A percentile compares a stretch with the other conserved stretches of the same genome.
Evolutionary conservation across 257 asterid genomes (phyloP).

Genomic region (Ilex asprella): DNA sequence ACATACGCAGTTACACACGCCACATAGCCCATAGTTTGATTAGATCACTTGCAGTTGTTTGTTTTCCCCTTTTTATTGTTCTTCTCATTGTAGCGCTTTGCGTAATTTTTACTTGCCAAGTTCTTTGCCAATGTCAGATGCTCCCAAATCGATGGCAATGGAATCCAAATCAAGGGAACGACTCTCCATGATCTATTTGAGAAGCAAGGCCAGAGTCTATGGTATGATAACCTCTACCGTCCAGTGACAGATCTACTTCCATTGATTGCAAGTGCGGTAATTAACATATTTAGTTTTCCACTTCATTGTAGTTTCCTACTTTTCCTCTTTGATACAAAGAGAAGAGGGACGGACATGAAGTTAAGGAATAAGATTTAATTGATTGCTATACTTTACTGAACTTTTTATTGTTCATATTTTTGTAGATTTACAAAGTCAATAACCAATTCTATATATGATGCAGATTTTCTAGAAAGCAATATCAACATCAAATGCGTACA

Average conservation of each 20-base stretch:
- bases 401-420: too few species aligned
- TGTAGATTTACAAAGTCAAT: too few species aligned
- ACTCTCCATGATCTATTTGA: conserved; percentile 94
- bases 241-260: conserved; percentile 98
- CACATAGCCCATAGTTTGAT: too few species aligned
- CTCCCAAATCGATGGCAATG: conserved; percentile 71
- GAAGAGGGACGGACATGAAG: neutral
- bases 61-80: neutral
- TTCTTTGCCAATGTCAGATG: conserved; percentile 58
- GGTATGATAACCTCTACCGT: conserved; percentile 95
- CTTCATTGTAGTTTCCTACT: too few species aligned
- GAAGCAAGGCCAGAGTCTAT: conserved; percentile 95
- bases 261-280: conserved; percentile 86
- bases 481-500: conserved; percentile 94
- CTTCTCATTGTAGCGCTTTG: neutral
- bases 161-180: conserved; percentile 60
- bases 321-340: too few species aligned
- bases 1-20: too few species aligned
- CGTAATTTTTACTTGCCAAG: neutral
- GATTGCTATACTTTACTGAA: neutral
- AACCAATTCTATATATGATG: conserved; percentile 14
- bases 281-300: neutral
- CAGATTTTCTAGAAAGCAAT: conserved; percentile 99
- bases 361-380: neutral
- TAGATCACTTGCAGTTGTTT: neutral